These are phyloP conservation scores for Monosporascus sp. DNA, from an alignment of 2,329 filamentous ascomycete genomes.

Conservation along the genomic window DNA sequence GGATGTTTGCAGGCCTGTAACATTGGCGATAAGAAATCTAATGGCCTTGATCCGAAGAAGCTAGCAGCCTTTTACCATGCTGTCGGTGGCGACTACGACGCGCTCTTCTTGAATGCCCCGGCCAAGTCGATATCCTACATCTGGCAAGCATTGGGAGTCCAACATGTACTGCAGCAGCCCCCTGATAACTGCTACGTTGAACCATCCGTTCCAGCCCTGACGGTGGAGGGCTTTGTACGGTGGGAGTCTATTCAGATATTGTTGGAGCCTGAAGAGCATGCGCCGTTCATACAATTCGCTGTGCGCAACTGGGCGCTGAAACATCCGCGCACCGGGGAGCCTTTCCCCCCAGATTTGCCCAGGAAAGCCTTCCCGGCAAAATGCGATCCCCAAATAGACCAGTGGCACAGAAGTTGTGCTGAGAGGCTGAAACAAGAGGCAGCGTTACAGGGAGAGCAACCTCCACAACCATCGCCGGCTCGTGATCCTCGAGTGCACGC, in stretches of 20 bases:
- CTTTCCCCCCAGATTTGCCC: slow-evolving; percentile 58
- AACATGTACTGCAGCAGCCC: slow-evolving; percentile 81
- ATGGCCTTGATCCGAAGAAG: slow-evolving; percentile 58
- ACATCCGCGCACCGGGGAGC: slow-evolving; percentile 67
- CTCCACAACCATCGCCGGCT: slow-evolving; percentile 3
- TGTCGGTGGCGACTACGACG: slow-evolving; percentile 71
- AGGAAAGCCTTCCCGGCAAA: slow-evolving; percentile 61
- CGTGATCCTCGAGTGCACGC: slow-evolving; percentile 24
- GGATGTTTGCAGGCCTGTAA: slow-evolving; percentile 43
- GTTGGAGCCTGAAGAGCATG: slow-evolving; percentile 82
- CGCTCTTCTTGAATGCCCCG: slow-evolving; percentile 73
- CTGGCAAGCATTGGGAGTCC: slow-evolving; percentile 85
- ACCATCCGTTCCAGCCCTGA: slow-evolving; percentile 78
- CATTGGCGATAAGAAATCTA: slow-evolving; percentile 52
- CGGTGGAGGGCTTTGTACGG: slow-evolving; percentile 76
- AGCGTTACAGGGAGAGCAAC: slow-evolving; percentile 31
- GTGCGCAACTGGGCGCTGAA: slow-evolving; percentile 71
- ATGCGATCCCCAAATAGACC: slow-evolving; percentile 73
- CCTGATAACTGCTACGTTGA: slow-evolving; percentile 65
- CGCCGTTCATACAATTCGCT: slow-evolving; percentile 74
- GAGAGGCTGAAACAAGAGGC: slow-evolving; percentile 62
- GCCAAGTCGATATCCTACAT: slow-evolving; percentile 79
- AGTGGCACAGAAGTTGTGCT: slow-evolving; percentile 79
- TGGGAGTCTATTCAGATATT: slow-evolving; percentile 93
- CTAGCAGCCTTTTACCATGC: slow-evolving; percentile 71